Base-by-base conservation (phyloP, 129 eudicot species). In the Helianthus annuus region DNA sequence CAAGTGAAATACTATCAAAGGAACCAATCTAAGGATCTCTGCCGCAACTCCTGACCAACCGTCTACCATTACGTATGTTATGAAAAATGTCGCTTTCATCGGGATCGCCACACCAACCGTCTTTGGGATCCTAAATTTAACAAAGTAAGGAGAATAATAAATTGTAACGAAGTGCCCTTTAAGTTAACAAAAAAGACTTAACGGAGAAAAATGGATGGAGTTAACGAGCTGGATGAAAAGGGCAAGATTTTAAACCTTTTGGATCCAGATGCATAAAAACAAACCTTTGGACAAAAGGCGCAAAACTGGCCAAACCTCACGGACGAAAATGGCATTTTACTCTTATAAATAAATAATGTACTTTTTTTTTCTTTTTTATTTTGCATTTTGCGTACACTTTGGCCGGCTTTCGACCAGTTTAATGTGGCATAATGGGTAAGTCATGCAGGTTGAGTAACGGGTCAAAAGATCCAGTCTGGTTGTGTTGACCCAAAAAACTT, bases 1-100 rank as follows among this genome's bases (percentile, higher is more conserved):
- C 19, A 88, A 66, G 77, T 91, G 97, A 73, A 76, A 91, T 46
- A 85, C 14, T 24, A 88, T 46, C 70, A 91, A 56, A 0, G 97
- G 97, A 69, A 86, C 85, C 84, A 88, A 53, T 81, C 97, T 80
- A 17, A 91, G 64, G 52, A 91, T 83, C 81, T 91, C 97, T 54
- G 93, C 96, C 48, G 97, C 97, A 68, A 91, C 76, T 22, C 91
- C 97, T 32, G 97, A 84, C 97, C 97, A 91, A 68, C 97, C 97
- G 65, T 91, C 97, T 58, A 86, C 97, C 97, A 88, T 91, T 38
- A 91, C 73, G 39, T 88, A 91, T 40, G 92, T 75, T 48, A 88
- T 91, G 44, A 91, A 91, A 80, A 91, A 91, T 15, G 96, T 91
- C 52, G 97, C 97, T 83, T 88, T 91, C 92, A 86, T 82, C 5